Evolutionary conservation across 306 rosid genomes (phyloP).

Genomic region (Citrullus amarus): DNA sequence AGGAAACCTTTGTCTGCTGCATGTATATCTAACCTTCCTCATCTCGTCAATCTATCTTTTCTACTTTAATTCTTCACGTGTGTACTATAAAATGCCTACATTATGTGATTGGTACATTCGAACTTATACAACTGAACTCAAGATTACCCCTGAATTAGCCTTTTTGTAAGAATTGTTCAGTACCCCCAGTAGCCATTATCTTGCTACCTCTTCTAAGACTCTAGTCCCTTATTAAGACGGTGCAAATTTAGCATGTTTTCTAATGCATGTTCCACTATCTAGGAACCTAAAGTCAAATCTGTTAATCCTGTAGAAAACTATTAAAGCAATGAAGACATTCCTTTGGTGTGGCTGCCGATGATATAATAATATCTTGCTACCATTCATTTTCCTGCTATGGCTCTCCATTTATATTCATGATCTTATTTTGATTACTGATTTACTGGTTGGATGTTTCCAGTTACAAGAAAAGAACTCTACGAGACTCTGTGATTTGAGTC

Average conservation of each 20-base stretch:
- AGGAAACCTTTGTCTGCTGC: conserved; percentile 17
- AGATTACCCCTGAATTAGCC: conserved; percentile 3
- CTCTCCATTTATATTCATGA: neutral
- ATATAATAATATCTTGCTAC: neutral
- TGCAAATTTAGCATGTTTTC: neutral
- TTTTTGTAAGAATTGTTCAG: conserved; percentile 6
- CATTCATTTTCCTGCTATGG: neutral
- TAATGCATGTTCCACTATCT: neutral
- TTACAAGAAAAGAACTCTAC: neutral
- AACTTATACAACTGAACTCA: conserved; percentile 10
- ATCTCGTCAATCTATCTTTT: conserved; percentile 3
- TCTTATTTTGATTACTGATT: neutral
- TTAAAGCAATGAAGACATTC: neutral
- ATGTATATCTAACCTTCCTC: conserved; percentile 25
- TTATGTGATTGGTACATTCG: conserved; percentile 7
- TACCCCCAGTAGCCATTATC: conserved; percentile 4
- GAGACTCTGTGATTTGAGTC: neutral
- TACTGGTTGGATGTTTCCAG: conserved; percentile 3
- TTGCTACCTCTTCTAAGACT: neutral
- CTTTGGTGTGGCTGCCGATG: neutral
- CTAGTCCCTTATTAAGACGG: neutral
- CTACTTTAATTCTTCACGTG: conserved; percentile 3
- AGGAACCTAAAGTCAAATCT: neutral
- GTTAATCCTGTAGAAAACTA: neutral
- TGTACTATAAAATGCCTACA: conserved; percentile 13